phyloP scores from a whole-genome alignment of 306 rosid genomes.

The Quercus berberidifolia region DNA sequence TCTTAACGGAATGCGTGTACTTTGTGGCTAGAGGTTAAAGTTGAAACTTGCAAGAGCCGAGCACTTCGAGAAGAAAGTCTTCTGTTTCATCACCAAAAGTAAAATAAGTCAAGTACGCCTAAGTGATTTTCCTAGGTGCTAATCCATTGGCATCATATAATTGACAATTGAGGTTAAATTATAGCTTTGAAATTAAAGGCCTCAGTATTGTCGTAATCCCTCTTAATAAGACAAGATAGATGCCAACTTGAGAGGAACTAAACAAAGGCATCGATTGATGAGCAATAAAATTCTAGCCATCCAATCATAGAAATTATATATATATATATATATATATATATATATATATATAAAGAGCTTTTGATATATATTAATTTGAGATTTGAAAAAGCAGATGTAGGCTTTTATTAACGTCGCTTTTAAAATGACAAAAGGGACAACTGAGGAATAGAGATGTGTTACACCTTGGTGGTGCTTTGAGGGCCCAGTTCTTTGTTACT shows the following conservation, averaged over 20 bases:
- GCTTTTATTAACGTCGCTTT: constrained; percentile 11
- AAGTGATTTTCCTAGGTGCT: background rate
- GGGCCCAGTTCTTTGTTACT: constrained; percentile 7
- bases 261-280: constrained; percentile 10
- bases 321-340: background rate
- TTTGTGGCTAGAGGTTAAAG: background rate
- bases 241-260: constrained; percentile 3
- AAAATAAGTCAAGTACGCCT: background rate
- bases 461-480: background rate
- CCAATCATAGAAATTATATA: constrained; percentile 24
- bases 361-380: constrained; percentile 12
- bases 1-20: background rate
- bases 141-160: constrained; percentile 13
- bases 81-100: constrained; percentile 8
- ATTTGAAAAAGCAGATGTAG: constrained; percentile 5
- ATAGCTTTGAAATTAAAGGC: background rate
- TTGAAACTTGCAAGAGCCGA: background rate
- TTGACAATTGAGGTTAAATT: background rate
- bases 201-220: background rate
- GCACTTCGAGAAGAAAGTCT: constrained; percentile 14
- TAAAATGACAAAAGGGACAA: constrained; percentile 1
- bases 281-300: constrained; percentile 27
- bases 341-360: background rate
- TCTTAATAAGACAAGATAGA: constrained; percentile 36
- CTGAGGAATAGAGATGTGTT: background rate